Conservation (phyloP, 2,329 filamentous ascomycete genomes). For the Mollisiaceae sp. region DNA sequence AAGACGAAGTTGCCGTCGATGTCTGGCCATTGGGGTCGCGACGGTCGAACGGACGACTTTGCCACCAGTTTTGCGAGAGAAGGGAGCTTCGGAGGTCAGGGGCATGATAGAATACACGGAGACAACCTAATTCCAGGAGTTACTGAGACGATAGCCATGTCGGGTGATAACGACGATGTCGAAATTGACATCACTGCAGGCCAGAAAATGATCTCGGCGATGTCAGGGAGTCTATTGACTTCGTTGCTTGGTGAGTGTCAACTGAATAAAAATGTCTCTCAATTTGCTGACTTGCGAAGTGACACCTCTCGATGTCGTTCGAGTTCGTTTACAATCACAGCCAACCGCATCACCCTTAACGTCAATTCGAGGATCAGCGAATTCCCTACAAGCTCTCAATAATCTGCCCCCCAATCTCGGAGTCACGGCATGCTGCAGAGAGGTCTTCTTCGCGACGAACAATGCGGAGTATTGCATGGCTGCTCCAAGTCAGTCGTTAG, state of each 20-base stretch:
- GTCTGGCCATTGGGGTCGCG: slow-evolving; percentile 35
- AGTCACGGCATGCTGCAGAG: slow-evolving; percentile 91
- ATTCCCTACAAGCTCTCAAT: slow-evolving; percentile 59
- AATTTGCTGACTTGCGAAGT: slow-evolving; percentile 56
- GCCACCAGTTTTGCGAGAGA: slow-evolving; percentile 33
- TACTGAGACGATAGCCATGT: slow-evolving; percentile 38
- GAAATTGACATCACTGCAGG: slow-evolving; percentile 74
- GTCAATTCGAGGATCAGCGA: slow-evolving; percentile 59
- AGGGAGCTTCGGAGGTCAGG: slow-evolving; percentile 26
- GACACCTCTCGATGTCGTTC: slow-evolving; percentile 94
- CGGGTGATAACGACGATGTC: slow-evolving; percentile 44
- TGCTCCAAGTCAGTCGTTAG: slow-evolving; percentile 31
- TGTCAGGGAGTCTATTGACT: slow-evolving; percentile 87
- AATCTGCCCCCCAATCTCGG: slow-evolving; percentile 83
- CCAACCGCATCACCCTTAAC: slow-evolving; percentile 54
- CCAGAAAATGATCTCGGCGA: slow-evolving; percentile 95
- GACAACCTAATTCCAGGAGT: slow-evolving; percentile 37
- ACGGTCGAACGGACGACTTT: slow-evolving; percentile 28
- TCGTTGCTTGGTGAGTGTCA: slow-evolving; percentile 76
- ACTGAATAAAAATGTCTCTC: neutral
- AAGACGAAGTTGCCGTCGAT: slow-evolving; percentile 23
- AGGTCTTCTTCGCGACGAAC: slow-evolving; percentile 96
- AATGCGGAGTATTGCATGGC: slow-evolving; percentile 65
- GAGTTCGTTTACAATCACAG: slow-evolving; percentile 92
- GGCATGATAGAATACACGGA: slow-evolving; percentile 40